Base-by-base conservation (phyloP, 768 basidiomycete species). In the Boletus speciosus region DNA sequence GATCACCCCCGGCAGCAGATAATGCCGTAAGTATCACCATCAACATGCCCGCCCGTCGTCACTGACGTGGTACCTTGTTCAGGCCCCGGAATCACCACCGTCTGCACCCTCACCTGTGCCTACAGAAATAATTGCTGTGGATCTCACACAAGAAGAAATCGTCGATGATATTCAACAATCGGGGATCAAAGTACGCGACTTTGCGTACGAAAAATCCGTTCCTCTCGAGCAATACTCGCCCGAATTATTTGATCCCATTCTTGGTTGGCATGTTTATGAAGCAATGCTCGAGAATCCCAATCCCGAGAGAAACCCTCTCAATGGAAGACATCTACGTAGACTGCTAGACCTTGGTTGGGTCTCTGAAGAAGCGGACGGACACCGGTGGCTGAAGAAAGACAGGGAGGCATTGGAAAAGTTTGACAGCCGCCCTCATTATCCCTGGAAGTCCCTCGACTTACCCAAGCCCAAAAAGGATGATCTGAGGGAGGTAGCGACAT, bases 71-170 rank as follows among this genome's bases (percentile, higher is more conserved):
- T 7, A 3, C 27, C 27, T n/a, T 43, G 4, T 38, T 8, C 49
- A 65, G 55, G 48, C 57, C 48, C 23, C 49, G 39, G 59, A 61
- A 27, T 54, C 53, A 46, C 38, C 56, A 14, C 27, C 56, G 12
- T 57, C 64, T 15, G 60, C 68, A 14, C 68, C 72, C 6, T 72
- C 71, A 4, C 69, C 67, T 16, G 68, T 68, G 0, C 66, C 69
- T 4, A 70, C 69, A 9, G 69, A 70, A 49, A 70, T 70, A n/a
- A 66, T 71, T 14, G 51, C 70, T n/a, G 19, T 53, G 14, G 69
- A 70, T 45, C 68, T 70, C 36, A 70, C 68, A 1, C 66, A 64
- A 41, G 68, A 70, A 37, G 69, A 70, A 54, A 71, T 71, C 6
- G 68, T 70, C n/a, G 39, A 53, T 19, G 69, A 70, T 12, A 68